A percentile compares a stretch with the other conserved stretches of the same genome.
Conservation (phyloP, 768 basidiomycete genomes). For the Termitomyces sp. region DNA sequence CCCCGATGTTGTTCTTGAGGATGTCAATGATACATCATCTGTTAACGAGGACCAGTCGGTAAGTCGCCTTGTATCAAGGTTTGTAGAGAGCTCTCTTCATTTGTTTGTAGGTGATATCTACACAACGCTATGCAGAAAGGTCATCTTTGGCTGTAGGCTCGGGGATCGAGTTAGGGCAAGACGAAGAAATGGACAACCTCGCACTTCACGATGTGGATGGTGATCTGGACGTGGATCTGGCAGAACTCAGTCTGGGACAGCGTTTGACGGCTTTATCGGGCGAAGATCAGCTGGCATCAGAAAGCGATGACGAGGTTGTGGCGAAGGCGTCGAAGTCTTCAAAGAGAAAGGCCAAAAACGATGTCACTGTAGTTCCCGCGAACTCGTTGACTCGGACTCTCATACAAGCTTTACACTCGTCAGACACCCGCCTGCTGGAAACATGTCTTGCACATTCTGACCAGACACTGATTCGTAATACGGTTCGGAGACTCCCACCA, state of each 20-base stretch:
- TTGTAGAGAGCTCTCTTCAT: background rate
- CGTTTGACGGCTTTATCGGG: slow-evolving; percentile 74
- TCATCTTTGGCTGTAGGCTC: slow-evolving; percentile 59
- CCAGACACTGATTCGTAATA: slow-evolving; percentile 76
- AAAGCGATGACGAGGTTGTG: slow-evolving; percentile 40
- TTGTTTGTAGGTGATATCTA: slow-evolving; percentile 37
- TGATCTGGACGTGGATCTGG: slow-evolving; percentile 75
- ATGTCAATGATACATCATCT: slow-evolving; percentile 22
- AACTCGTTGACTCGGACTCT: slow-evolving; percentile 90
- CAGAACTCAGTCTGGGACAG: slow-evolving; percentile 90
- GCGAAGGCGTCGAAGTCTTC: slow-evolving; percentile 25
- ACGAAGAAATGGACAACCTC: slow-evolving; percentile 50
- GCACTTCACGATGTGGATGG: slow-evolving; percentile 56
- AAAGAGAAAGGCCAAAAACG: slow-evolving; percentile 28
- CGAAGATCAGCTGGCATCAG: slow-evolving; percentile 39
- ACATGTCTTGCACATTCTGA: slow-evolving; percentile 86
- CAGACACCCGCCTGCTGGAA: slow-evolving; percentile 83
- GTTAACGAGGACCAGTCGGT: slow-evolving; percentile 3
- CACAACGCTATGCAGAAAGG: slow-evolving; percentile 67
- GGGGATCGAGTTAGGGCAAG: slow-evolving; percentile 64
- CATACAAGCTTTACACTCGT: slow-evolving; percentile 94
- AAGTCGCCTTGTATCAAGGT: background rate
- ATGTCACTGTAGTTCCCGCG: slow-evolving; percentile 57
- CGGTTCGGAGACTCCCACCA: slow-evolving; percentile 81
- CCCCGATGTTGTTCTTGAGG: slow-evolving; percentile 43